Percentiles rank a stretch among this genome's conserved stretches.
Conservation (phyloP, 192 early-diverging fungal genomes). For the Coemansia asiatica region DNA sequence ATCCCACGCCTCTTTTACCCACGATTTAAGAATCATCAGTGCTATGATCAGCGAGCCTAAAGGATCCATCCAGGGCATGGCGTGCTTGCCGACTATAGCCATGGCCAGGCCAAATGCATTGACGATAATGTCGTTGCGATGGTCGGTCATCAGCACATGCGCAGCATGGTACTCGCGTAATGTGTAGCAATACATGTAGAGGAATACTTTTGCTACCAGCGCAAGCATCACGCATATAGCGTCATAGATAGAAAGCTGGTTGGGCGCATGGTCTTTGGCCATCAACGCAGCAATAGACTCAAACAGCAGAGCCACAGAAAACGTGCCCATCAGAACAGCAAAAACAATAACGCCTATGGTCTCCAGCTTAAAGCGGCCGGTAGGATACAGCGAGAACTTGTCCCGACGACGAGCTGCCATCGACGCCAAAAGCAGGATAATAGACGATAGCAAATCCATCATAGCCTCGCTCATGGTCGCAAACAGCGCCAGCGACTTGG, state of each 20-base stretch:
- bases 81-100: constrained; percentile 60
- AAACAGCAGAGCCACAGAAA: constrained; percentile 68
- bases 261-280: constrained; percentile 41
- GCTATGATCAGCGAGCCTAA: constrained; percentile 69
- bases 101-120: constrained; percentile 71
- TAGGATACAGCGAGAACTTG: constrained; percentile 70
- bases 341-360: constrained; percentile 80
- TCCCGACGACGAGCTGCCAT: constrained; percentile 58
- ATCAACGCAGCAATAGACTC: constrained; percentile 65
- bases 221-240: constrained; percentile 59
- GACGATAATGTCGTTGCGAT: constrained; percentile 73
- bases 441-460: constrained; percentile 74
- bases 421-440: constrained; percentile 64
- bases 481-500: constrained; percentile 73
- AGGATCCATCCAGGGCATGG: constrained; percentile 72
- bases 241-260: constrained; percentile 51
- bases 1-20: constrained; percentile 67
- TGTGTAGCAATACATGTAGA: constrained; percentile 69
- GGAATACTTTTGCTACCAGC: constrained; percentile 60
- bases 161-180: constrained; percentile 61
- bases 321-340: constrained; percentile 72
- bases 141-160: constrained; percentile 66
- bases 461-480: constrained; percentile 79
- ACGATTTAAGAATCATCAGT: constrained; percentile 67
- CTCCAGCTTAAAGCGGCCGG: constrained; percentile 75